Percentiles rank a stretch among this genome's conserved stretches.
Conservation (phyloP, 805 yeast genomes). For the Kodamaea restingae region DNA sequence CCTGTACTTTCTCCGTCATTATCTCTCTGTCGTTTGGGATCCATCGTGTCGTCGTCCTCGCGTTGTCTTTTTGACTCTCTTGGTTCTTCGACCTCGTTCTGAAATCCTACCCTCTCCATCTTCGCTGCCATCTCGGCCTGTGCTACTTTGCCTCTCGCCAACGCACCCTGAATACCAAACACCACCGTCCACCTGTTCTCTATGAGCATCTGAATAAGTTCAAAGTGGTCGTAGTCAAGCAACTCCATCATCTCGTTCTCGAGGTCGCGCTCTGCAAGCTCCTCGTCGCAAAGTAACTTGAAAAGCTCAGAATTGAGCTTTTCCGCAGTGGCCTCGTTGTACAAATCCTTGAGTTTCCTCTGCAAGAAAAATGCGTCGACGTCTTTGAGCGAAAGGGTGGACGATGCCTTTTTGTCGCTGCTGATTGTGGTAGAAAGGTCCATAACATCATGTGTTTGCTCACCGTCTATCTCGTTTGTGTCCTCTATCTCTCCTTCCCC, state of each 20-base stretch:
- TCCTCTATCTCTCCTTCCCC: constrained; percentile 9
- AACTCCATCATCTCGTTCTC: constrained; percentile 53
- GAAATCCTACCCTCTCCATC: constrained; percentile 43
- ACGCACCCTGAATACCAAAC: constrained; percentile 48
- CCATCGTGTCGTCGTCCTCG: constrained; percentile 13
- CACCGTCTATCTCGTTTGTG: constrained; percentile 1
- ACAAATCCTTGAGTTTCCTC: constrained; percentile 39
- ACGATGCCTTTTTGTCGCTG: no score
- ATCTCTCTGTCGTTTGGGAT: no score
- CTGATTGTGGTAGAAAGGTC: no score
- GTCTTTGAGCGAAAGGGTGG: constrained; percentile 11
- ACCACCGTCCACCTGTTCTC: constrained; percentile 49
- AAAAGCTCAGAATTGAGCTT: constrained; percentile 36
- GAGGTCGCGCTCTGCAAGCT: constrained; percentile 38
- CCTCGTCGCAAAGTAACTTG: constrained; percentile 34
- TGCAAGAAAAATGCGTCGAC: constrained; percentile 49
- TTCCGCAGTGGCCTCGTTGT: constrained; percentile 35
- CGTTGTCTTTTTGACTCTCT: constrained; percentile 18
- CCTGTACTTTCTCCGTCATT: constrained; percentile 8
- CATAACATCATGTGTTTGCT: no score
- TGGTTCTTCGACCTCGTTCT: neutral
- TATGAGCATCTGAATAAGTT: constrained; percentile 45
- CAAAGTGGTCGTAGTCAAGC: constrained; percentile 49
- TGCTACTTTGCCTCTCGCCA: constrained; percentile 17
- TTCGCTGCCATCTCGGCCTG: constrained; percentile 35